These are phyloP conservation scores for Ophiocordyceps unilateralis DNA, from an alignment of 2,329 filamentous ascomycete genomes.

Conservation along the genomic window DNA sequence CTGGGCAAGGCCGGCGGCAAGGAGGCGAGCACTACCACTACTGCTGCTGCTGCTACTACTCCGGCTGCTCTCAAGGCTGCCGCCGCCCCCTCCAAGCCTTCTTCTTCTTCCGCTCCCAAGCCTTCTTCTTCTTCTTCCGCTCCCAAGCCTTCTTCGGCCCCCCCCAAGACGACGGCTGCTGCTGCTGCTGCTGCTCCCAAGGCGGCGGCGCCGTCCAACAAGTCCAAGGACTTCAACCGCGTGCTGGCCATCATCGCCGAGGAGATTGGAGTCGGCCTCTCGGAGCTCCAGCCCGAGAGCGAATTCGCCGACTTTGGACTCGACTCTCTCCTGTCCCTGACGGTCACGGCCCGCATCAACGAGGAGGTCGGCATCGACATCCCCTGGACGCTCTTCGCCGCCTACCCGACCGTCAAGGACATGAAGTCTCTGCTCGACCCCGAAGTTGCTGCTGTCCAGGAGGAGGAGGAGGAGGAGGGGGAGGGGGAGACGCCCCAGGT, in stretches of 20 bases:
- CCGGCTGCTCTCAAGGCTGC: neutral
- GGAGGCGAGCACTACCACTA: neutral
- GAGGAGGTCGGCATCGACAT: slow-evolving; percentile 41
- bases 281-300: neutral
- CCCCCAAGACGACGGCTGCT: neutral
- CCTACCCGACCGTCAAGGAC: slow-evolving; percentile 1
- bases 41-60: neutral
- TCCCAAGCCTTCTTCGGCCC: neutral
- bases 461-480: neutral
- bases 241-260: slow-evolving; percentile 3
- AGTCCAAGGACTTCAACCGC: neutral
- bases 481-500: neutral
- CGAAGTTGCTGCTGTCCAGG: neutral
- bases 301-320: slow-evolving; percentile 38
- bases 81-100: neutral
- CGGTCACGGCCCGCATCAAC: slow-evolving; percentile 36
- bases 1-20: neutral
- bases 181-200: neutral
- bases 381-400: neutral
- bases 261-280: slow-evolving; percentile 2
- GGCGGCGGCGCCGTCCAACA: neutral
- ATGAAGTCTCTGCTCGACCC: neutral
- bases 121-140: too few species aligned
- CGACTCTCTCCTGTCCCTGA: slow-evolving; percentile 43
- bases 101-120: too few species aligned